These are phyloP conservation scores for Saccharomycopsis fibuligera DNA, from an alignment of 805 yeast species.

Conservation along the genomic window DNA sequence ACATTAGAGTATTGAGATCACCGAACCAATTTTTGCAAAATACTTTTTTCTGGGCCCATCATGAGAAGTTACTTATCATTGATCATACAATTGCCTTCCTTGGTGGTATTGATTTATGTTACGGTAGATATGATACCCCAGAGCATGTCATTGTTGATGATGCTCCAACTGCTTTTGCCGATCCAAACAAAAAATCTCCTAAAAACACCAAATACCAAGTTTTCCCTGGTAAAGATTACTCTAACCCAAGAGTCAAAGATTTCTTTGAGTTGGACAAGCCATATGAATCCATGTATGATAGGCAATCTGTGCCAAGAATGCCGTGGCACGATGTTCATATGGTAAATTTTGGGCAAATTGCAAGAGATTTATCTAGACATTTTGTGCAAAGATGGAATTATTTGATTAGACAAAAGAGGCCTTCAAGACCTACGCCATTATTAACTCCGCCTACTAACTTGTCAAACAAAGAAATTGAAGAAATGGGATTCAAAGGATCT, in stretches of 20 bases:
- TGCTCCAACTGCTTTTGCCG: slow-evolving; percentile 33
- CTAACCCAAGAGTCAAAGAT: slow-evolving; percentile 90
- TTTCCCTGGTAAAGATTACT: slow-evolving; percentile 96
- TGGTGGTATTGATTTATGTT: slow-evolving; percentile 95
- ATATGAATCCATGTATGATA: slow-evolving; percentile 85
- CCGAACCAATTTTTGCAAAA: slow-evolving; percentile 93
- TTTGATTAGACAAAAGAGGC: slow-evolving; percentile 83
- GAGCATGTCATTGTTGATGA: slow-evolving; percentile 90
- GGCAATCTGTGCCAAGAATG: slow-evolving; percentile 81
- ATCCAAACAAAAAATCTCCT: slow-evolving; percentile 27
- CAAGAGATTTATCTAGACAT: slow-evolving; percentile 87
- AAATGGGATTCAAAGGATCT: slow-evolving; percentile 60
- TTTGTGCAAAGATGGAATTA: slow-evolving; percentile 98
- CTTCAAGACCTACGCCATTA: slow-evolving; percentile 88
- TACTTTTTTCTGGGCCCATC: slow-evolving; percentile 98
- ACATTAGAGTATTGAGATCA: slow-evolving; percentile 84
- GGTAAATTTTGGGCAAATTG: slow-evolving; percentile 91
- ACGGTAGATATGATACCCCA: slow-evolving; percentile 93
- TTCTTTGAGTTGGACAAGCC: slow-evolving; percentile 78
- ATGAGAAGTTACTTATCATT: slow-evolving; percentile 81
- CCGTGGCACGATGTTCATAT: slow-evolving; percentile 99
- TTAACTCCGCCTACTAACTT: slow-evolving; percentile 90
- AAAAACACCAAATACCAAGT: slow-evolving; percentile 44
- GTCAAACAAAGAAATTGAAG: slow-evolving; percentile 60
- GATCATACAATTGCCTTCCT: slow-evolving; percentile 86